phyloP scores from a whole-genome alignment of 2,329 filamentous ascomycete genomes.

The Penicillium aurantiogriseum region DNA sequence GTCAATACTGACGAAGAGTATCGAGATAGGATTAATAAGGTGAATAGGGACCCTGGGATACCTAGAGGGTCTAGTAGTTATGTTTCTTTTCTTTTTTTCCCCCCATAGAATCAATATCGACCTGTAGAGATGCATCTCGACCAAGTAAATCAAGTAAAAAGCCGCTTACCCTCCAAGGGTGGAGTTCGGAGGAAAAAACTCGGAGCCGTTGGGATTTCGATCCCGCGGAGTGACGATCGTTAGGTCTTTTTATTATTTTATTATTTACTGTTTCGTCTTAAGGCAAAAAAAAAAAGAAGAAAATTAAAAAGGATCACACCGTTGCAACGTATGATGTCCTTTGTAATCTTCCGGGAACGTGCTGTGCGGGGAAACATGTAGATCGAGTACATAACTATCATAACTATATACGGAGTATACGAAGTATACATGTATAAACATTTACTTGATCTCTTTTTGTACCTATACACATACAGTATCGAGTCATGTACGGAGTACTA shows the following conservation, averaged over 20 bases:
- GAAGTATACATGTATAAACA: too few species aligned
- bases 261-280: background rate
- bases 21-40: background rate
- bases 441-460: too few species aligned
- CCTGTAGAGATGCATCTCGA: too few species aligned
- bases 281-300: background rate
- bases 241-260: background rate
- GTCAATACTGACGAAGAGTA: background rate
- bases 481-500: background rate
- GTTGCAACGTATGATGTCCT: background rate
- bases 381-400: background rate
- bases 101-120: too few species aligned
- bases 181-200: conserved; percentile 25
- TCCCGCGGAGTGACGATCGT: conserved; percentile 3
- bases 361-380: conserved; percentile 1
- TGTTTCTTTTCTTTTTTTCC: background rate
- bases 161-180: background rate
- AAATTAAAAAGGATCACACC: background rate
- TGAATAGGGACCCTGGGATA: too few species aligned
- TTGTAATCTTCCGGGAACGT: conserved; percentile 4
- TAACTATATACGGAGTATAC: too few species aligned
- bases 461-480: background rate
- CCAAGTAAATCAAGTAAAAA: background rate
- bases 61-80: too few species aligned
- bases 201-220: conserved; percentile 21